A percentile compares a stretch with the other conserved stretches of the same genome.
Conservation (phyloP, 305 asterid species). For the Salvia sclarea region DNA sequence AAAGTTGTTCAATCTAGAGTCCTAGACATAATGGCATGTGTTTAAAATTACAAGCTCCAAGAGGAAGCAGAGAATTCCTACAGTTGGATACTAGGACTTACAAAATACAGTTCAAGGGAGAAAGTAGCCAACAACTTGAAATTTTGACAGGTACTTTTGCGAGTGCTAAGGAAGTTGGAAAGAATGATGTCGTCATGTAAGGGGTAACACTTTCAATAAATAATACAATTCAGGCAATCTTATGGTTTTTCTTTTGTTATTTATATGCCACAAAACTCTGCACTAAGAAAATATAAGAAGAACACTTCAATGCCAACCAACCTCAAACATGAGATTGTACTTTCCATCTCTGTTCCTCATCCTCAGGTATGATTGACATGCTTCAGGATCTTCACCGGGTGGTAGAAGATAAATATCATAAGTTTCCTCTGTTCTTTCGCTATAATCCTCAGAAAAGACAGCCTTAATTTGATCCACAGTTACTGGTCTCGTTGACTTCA, state of each 20-base stretch:
- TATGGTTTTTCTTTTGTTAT: not conserved
- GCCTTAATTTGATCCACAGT: conserved; percentile 77
- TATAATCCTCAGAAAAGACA: conserved; percentile 58
- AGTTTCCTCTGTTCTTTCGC: conserved; percentile 82
- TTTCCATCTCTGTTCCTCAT: conserved; percentile 97
- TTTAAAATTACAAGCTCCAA: conserved; percentile 1
- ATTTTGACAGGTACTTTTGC: not conserved
- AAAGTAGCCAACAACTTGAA: not conserved
- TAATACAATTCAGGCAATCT: conserved; percentile 2
- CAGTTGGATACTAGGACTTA: not conserved
- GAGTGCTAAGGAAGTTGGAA: not conserved
- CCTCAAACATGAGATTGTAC: conserved; percentile 99
- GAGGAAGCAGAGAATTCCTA: not conserved
- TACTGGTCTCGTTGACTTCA: conserved; percentile 71
- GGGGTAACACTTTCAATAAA: not conserved
- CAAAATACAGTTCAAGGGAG: conserved; percentile 15
- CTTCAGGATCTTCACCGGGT: conserved; percentile 99
- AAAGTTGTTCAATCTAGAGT: no score
- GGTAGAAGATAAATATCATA: conserved; percentile 97
- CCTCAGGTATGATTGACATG: conserved; percentile 97
- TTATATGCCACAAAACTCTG: not conserved
- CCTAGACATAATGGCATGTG: not conserved
- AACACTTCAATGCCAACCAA: conserved; percentile 27
- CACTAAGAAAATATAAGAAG: conserved; percentile 20
- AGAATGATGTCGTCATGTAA: not conserved